Percentiles rank a stretch among this genome's conserved stretches.
Evolutionary conservation across 1,284 basidiomycete genomes (phyloP).

Genomic region (Tilletia caries): DNA sequence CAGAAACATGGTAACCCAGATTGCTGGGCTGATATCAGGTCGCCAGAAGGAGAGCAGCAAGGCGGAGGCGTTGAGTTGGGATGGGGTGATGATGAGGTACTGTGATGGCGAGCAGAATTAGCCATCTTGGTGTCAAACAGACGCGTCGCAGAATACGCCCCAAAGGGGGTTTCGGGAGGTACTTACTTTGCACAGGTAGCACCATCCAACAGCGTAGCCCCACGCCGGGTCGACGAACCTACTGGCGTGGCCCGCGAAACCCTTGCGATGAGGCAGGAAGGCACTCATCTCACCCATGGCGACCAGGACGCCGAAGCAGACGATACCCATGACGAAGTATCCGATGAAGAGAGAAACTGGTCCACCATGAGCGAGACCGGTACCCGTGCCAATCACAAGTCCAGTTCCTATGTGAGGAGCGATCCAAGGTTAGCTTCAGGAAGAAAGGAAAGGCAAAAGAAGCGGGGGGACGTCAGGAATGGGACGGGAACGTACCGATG

Average conservation of each 20-base stretch:
- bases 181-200: conserved; percentile 11
- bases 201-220: conserved; percentile 52
- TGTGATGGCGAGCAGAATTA: conserved; percentile 22
- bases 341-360: conserved; percentile 57
- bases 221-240: conserved; percentile 57
- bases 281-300: conserved; percentile 55
- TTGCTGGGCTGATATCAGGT: conserved; percentile 35
- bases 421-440: no score
- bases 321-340: conserved; percentile 50
- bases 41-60: conserved; percentile 33
- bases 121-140: no score
- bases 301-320: conserved; percentile 30
- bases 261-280: conserved; percentile 56
- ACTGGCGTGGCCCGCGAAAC: conserved; percentile 55
- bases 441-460: no score
- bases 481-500: conserved; percentile 20
- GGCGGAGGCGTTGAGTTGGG: conserved; percentile 55
- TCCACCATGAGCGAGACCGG: conserved; percentile 55
- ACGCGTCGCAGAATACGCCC: no score
- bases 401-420: conserved; percentile 62
- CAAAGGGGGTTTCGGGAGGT: no score
- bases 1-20: conserved; percentile 26
- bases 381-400: conserved; percentile 66
- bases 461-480: no score
- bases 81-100: conserved; percentile 53